Base-by-base conservation (phyloP, 2,329 filamentous ascomycete genomes). In the Sordariomycetes sp. region DNA sequence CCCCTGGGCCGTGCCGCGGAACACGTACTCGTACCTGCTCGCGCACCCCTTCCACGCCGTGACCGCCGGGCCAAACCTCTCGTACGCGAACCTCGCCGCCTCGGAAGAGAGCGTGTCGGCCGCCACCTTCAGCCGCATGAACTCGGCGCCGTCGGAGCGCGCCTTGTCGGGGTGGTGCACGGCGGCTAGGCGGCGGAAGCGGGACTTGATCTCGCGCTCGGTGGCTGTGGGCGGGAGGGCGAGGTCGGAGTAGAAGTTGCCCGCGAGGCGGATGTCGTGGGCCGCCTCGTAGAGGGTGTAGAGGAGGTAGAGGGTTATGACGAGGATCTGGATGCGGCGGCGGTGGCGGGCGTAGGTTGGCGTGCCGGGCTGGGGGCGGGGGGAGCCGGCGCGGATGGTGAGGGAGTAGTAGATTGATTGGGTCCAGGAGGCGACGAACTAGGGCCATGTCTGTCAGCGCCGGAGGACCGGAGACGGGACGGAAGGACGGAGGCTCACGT, bases 241-340 rank as follows among this genome's bases (percentile, higher is more conserved):
- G 0, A 99, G 80, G 61, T 86, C 80, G 53, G 81, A 76, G 73
- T 96, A 97, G 74, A 87, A 96, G 69, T 89, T 85, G 20, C 86
- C 84, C 1, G 77, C 74, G 52, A 78, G 74, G 61, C 82, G 86
- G 32, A 96, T 78, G 61, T 89, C 84, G 74, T 88, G 84, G 76
- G 95, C 89, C 65, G 90, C 87, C 73, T 97, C 92, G 74, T 91
- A 94, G 65, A 97, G 83, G 53, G 90, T 96, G 76, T 96, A 96
- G 62, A 86, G 72, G 42, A 97, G 87, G 73, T 97, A 99, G 60
- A 81, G 73, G 54, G 86, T 76, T 55, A 97, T 86, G 65, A 97
- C 89, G 63, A 86, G 75, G 66, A 92, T 86, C 68, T 94, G 85
- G 68, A 96, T 92, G 64, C 84, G 81, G 59, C 87, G 87, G 60